A percentile compares a stretch with the other conserved stretches of the same genome.
Evolutionary conservation across 768 basidiomycete genomes (phyloP).

Genomic region (Podaxis rugospora): DNA sequence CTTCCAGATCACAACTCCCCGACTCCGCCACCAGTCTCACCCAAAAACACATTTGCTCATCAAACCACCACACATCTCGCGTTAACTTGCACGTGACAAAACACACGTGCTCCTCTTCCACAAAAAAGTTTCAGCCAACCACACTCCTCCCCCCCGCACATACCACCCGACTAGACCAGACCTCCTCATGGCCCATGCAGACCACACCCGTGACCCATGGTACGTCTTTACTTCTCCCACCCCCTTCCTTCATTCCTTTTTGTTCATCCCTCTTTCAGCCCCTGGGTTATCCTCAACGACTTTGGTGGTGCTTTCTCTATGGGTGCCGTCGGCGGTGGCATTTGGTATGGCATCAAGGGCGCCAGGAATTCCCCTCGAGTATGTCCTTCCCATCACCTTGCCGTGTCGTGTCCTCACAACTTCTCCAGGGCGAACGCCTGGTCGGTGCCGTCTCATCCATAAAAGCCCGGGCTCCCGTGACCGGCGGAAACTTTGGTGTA

Average conservation of each 20-base stretch:
- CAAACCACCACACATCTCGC: conserved; percentile 1
- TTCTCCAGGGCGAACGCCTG: conserved; percentile 80
- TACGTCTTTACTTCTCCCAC: conserved; percentile 26
- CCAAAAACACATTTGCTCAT: conserved; percentile 11
- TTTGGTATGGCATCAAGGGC: conserved; percentile 99
- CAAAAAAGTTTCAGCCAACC: conserved; percentile 12
- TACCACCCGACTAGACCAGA: not conserved
- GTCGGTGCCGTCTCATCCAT: conserved; percentile 93
- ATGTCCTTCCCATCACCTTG: conserved; percentile 23
- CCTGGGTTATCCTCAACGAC: conserved; percentile 98
- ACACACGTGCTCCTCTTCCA: conserved; percentile 6
- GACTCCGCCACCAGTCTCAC: not conserved
- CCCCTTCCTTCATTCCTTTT: not conserved
- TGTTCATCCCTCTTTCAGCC: conserved; percentile 42
- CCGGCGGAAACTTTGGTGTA: conserved; percentile 94
- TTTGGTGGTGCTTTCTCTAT: conserved; percentile 97
- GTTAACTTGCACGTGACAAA: conserved; percentile 13
- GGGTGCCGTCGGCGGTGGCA: conserved; percentile 96
- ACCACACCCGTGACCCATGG: conserved; percentile 95
- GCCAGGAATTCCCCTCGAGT: conserved; percentile 95
- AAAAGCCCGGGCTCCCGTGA: conserved; percentile 97
- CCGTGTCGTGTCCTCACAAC: conserved; percentile 11
- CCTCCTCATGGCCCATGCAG: conserved; percentile 72
- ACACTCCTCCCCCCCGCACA: not conserved
- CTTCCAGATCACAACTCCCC: conserved; percentile 12